Evolutionary conservation across 2,329 filamentous ascomycete genomes (phyloP).

Genomic region (Akanthomyces dipterigenus): DNA sequence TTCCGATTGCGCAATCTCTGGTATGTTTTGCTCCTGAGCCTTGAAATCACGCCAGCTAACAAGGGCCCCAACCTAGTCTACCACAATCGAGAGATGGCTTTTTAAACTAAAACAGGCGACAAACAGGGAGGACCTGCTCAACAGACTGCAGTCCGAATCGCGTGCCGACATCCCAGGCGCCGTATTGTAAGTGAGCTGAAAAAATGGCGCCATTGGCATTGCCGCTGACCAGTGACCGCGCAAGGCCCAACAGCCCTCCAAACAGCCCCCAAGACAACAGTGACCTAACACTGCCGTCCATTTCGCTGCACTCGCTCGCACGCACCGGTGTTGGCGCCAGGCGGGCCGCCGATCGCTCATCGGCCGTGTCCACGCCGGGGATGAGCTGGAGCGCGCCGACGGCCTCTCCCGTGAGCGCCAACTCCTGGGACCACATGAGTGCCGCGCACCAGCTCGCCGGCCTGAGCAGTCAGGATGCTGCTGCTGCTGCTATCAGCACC

Average conservation of each 20-base stretch:
- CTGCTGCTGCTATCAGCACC: conserved; percentile 3
- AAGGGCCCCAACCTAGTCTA: conserved; percentile 20
- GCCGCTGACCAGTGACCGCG: not conserved
- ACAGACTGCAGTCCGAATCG: conserved; percentile 18
- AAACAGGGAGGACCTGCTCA: conserved; percentile 12
- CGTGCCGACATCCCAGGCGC: conserved; percentile 17
- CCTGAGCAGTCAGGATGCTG: conserved; percentile 18
- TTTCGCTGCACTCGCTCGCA: conserved; percentile 19
- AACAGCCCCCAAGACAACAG: conserved; percentile 15
- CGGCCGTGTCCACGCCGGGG: not conserved
- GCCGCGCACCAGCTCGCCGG: conserved; percentile 23
- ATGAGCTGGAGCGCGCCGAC: conserved; percentile 18
- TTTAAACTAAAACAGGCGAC: conserved; percentile 29
- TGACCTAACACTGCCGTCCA: conserved; percentile 18
- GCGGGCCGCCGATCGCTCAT: not conserved
- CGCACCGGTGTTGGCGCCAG: conserved; percentile 15
- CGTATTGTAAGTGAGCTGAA: conserved; percentile 18
- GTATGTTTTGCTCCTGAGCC: conserved; percentile 20
- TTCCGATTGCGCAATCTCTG: conserved; percentile 33
- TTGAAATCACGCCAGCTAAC: not conserved
- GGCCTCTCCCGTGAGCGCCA: conserved; percentile 15
- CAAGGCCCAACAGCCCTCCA: conserved; percentile 14
- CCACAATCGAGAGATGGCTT: conserved; percentile 33
- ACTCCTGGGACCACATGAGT: conserved; percentile 22
- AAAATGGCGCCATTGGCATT: not conserved